Percentiles rank a stretch among this genome's conserved stretches.
These are phyloP conservation scores for Xylaria longipes DNA, from an alignment of 495 filamentous ascomycete species.

Conservation along the genomic window DNA sequence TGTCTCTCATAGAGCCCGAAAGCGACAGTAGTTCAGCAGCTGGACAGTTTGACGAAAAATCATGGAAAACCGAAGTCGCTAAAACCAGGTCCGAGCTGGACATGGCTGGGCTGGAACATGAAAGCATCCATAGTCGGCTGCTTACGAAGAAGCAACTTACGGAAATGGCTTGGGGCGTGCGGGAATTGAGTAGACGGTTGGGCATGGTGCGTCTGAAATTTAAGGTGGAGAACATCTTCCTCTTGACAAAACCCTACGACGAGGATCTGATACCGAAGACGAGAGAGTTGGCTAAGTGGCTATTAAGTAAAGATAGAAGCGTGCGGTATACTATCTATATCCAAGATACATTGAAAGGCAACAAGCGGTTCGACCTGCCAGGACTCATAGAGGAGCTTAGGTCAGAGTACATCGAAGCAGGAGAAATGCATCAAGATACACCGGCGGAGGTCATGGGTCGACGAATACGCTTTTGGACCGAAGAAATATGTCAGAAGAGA, in stretches of 20 bases:
- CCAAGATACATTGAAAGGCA: slow-evolving; percentile 72
- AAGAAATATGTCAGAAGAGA: slow-evolving; percentile 72
- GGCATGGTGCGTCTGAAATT: slow-evolving; percentile 80
- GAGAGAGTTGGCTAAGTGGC: slow-evolving; percentile 78
- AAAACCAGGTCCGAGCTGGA: slow-evolving; percentile 40
- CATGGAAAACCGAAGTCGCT: slow-evolving; percentile 48
- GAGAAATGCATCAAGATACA: slow-evolving; percentile 31
- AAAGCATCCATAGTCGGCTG: slow-evolving; percentile 57
- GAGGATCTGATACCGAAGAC: slow-evolving; percentile 79
- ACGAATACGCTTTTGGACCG: slow-evolving; percentile 82
- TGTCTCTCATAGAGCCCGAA: slow-evolving; percentile 32
- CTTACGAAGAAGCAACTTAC: slow-evolving; percentile 91
- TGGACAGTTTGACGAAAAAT: slow-evolving; percentile 54
- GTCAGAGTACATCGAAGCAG: slow-evolving; percentile 37
- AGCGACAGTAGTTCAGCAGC: slow-evolving; percentile 35
- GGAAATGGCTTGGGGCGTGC: slow-evolving; percentile 95
- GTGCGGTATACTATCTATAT: slow-evolving; percentile 78
- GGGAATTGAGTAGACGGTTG: slow-evolving; percentile 86
- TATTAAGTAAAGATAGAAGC: slow-evolving; percentile 77
- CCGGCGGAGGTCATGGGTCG: slow-evolving; percentile 61
- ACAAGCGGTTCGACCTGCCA: slow-evolving; percentile 72
- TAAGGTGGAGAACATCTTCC: slow-evolving; percentile 79
- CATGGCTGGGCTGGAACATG: slow-evolving; percentile 30
- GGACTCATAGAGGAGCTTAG: slow-evolving; percentile 60
- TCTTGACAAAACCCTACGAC: slow-evolving; percentile 90